Evolutionary conservation across 768 basidiomycete species (phyloP).

Genomic region (Boletus tomentosulus): DNA sequence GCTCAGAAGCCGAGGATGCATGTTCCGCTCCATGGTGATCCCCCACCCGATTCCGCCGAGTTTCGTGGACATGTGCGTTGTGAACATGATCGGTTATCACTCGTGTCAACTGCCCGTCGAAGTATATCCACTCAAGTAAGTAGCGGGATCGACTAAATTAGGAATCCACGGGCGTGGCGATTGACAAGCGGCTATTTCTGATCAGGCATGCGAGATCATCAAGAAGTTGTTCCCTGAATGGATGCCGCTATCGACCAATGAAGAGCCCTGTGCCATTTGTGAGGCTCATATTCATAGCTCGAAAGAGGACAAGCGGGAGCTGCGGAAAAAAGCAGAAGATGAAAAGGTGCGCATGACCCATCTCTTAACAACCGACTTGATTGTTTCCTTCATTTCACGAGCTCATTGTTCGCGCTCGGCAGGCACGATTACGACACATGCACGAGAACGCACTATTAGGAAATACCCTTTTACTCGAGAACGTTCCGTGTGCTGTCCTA

Average conservation of each 20-base stretch:
- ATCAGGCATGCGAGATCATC: slow-evolving; percentile 56
- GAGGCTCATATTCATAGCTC: slow-evolving; percentile 50
- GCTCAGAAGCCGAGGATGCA: slow-evolving; percentile 76
- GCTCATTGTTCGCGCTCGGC: slow-evolving; percentile 11
- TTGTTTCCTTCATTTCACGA: slow-evolving; percentile 13
- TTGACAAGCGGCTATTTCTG: slow-evolving; percentile 14
- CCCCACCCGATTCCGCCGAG: slow-evolving; percentile 57
- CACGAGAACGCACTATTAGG: slow-evolving; percentile 50
- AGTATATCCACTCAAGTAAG: slow-evolving; percentile 61
- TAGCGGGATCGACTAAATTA: slow-evolving; percentile 3
- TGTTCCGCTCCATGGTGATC: slow-evolving; percentile 50
- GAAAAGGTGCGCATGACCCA: slow-evolving; percentile 56
- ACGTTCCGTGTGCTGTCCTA: slow-evolving; percentile 53
- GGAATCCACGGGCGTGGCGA: slow-evolving; percentile 9
- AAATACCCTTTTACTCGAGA: slow-evolving; percentile 42
- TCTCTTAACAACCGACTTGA: neutral
- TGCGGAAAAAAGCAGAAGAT: slow-evolving; percentile 65
- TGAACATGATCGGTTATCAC: slow-evolving; percentile 61
- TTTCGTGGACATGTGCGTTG: slow-evolving; percentile 63
- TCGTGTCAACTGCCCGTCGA: slow-evolving; percentile 51
- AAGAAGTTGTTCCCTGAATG: slow-evolving; percentile 60
- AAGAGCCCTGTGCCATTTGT: slow-evolving; percentile 62
- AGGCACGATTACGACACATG: slow-evolving; percentile 66
- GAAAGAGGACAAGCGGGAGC: slow-evolving; percentile 57
- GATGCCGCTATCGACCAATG: slow-evolving; percentile 48